Base-by-base conservation (phyloP, 805 yeast genomes). In the Candida multigemmis region DNA sequence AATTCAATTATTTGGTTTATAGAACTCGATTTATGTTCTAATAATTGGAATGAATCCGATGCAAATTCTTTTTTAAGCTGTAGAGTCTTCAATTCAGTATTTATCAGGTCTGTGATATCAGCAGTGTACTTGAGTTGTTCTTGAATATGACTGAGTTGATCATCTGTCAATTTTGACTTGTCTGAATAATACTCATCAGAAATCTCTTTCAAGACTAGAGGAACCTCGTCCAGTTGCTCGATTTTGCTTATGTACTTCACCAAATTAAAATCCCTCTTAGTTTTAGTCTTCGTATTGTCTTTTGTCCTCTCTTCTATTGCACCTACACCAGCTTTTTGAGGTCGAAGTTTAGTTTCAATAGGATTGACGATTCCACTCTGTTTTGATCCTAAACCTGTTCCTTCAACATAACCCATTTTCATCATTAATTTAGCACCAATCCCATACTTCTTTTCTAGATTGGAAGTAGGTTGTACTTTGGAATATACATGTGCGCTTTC, bases 401-500 rank as follows among this genome's bases (percentile, higher is more conserved):
- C 97, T 21, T 69, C 70, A 6, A 67, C 65, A 51, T 83, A 87
- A 0, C 98, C 98, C 97, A 89, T 87, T 35, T 74, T 69, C 34
- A 73, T 63, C 56, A 89, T 50, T 26, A 89, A 55, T 26, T 66
- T 53, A 3, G 94, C 94, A 19, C 97, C 97, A 20, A 85, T 72
- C 5, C 97, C 97, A 45, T 87, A 86, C 25, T 32, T 36, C 25
- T 35, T 36, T 10, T 35, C 24, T 7, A 31, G 12, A 16, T 26
- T 21, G 19, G 13, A 12, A 4, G 34, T 18, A 11, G 28, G 16
- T 13, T 23, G 7, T 14, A 6, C 8, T 6, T 50, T 58, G 6
- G 36, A 41, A 9, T 71, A 66, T 40, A 74, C 81, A 77, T 0
- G 73, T 68, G 31, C 37, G 6, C 23, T 31, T 9, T 27, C 27